Base-by-base conservation (phyloP, 2,329 filamentous ascomycete species). In the Ceratocystis cacaofunesta region DNA sequence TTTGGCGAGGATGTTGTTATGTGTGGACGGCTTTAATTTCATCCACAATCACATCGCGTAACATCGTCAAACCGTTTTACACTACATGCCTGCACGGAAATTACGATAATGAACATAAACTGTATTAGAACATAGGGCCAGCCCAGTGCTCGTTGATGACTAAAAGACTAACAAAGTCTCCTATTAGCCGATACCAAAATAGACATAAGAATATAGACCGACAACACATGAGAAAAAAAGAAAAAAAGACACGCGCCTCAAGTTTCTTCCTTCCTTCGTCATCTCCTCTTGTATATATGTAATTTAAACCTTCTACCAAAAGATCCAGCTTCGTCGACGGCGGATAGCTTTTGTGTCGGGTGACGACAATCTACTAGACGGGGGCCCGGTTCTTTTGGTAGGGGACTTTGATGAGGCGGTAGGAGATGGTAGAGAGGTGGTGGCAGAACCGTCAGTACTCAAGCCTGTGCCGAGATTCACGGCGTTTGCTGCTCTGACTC, bases 1-100 rank as follows among this genome's bases (percentile, higher is more conserved):
- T 80, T 95, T 68, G 91, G 89, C 2, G 85, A 90, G 67, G 91
- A 96, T 74, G 85, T 91, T 30, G 88, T 96, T 1, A 79, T 95
- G 68, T 94, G 88, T 72, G 90, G 90, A 28, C 82, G 78, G 66
- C 76, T 87, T 44, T 58, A 50, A 58, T 58, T 15, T 2, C n/a
- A 22, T 10, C 48, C 25, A 22, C 12, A 32, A 4, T 8, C 12
- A 25, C 10, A 25, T 55, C 15, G 36, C 36, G 36, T 41, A 41
- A 15, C 36, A 41, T 41, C 10, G 36, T 15, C 36, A 41, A 41
- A 3, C 36, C 36, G 10, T 12, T 12, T 15, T 41, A 41, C 36
- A 41, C 36, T 41, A 15, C 36, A 41, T 41, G 1, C 10, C 36
- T 44, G 46, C 44, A 55, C 43, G 25, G 36, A 2, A 19, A 41